These are phyloP conservation scores for Closterium sp. DNA, from an alignment of 139 green algal species.

Conservation along the genomic window DNA sequence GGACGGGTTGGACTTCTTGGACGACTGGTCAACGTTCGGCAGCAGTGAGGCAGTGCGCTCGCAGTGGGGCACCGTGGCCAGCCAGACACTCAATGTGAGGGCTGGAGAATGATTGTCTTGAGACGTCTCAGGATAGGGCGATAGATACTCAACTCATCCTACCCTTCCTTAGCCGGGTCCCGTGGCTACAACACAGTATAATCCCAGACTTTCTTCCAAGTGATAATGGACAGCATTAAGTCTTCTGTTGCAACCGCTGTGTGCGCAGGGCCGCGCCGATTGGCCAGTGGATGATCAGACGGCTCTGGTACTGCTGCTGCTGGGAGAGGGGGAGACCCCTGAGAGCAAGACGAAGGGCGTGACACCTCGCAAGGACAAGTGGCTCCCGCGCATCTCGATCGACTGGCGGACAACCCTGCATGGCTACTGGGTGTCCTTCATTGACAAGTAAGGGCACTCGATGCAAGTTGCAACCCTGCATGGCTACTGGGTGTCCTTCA, in stretches of 20 bases:
- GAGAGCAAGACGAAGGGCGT: not conserved
- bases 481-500: not conserved
- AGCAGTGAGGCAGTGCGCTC: not conserved
- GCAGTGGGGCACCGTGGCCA: not conserved
- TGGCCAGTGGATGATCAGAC: not conserved
- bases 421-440: not conserved
- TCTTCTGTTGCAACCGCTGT: not conserved
- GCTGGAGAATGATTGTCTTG: no score
- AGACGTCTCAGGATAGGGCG: no score
- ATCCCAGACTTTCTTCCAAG: no score
- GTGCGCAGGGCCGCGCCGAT: not conserved
- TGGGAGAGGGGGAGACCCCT: not conserved
- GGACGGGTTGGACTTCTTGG: not conserved
- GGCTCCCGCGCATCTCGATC: not conserved
- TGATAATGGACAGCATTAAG: no score
- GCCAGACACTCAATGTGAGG: not conserved
- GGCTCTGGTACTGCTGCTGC: not conserved
- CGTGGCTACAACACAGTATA: no score
- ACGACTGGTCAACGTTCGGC: not conserved
- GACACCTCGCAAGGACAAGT: not conserved
- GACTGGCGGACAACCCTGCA: not conserved
- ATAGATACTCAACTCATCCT: no score
- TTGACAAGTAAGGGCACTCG: not conserved
- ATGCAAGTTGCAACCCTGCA: not conserved
- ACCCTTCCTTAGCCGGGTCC: no score